Percentiles rank a stretch among this genome's conserved stretches.
Conservation (phyloP, 306 rosid genomes). For the Vachellia collinsii region DNA sequence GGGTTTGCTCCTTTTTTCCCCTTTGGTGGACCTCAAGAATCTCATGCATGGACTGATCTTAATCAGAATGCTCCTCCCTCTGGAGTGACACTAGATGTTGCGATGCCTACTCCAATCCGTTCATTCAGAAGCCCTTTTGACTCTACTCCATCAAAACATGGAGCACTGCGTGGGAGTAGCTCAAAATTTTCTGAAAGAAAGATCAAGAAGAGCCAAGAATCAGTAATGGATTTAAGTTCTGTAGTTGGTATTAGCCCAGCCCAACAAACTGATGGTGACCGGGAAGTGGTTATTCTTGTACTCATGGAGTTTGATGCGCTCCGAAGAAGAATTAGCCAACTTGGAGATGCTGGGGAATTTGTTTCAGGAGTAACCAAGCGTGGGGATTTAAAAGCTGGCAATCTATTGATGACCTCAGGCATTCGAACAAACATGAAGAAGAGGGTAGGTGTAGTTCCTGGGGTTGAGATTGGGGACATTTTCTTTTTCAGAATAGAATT, state of each 20-base stretch:
- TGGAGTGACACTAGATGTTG: constrained; percentile 26
- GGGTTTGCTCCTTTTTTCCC: constrained; percentile 57
- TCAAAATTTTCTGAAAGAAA: constrained; percentile 40
- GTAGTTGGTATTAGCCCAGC: constrained; percentile 25
- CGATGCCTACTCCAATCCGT: constrained; percentile 52
- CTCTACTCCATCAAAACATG: neutral
- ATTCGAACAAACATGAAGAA: constrained; percentile 58
- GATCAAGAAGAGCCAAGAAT: constrained; percentile 37
- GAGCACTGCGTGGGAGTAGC: neutral
- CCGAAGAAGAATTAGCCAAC: constrained; percentile 64
- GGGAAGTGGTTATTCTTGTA: constrained; percentile 45
- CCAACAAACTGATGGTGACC: constrained; percentile 46
- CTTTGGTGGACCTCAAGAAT: constrained; percentile 34
- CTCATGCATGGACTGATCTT: constrained; percentile 29
- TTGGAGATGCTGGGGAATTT: constrained; percentile 56
- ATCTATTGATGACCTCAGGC: constrained; percentile 45
- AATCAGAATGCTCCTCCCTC: neutral
- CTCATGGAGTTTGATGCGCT: constrained; percentile 59
- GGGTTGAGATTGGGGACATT: constrained; percentile 69
- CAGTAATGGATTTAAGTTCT: constrained; percentile 15
- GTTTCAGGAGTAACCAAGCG: constrained; percentile 42
- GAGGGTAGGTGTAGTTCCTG: constrained; percentile 62
- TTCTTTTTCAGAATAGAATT: constrained; percentile 68
- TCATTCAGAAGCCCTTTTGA: constrained; percentile 39
- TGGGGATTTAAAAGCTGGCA: constrained; percentile 60